phyloP scores from a whole-genome alignment of 139 green algal species.

The Micractinium sp. region DNA sequence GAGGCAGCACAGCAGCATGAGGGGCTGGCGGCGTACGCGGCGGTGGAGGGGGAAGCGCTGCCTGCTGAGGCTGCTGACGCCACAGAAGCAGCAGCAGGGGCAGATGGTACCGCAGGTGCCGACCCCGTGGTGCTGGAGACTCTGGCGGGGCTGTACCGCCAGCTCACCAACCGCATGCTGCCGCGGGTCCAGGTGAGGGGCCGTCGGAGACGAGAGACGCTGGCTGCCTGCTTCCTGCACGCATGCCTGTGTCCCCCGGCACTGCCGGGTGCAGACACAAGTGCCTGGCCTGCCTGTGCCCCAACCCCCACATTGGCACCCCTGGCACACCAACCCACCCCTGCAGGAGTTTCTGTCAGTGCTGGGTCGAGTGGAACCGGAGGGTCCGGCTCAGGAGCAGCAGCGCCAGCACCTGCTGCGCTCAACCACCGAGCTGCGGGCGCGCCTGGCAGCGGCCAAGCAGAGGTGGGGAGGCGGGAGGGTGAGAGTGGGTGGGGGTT shows the following conservation, averaged over 20 bases:
- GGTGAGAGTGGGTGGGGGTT: too few relatives aligned
- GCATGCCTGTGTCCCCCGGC: background rate
- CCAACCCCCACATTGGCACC: too few relatives aligned
- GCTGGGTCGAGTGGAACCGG: slow-evolving; percentile 16
- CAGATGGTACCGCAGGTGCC: background rate
- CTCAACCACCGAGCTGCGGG: background rate
- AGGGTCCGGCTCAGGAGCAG: background rate
- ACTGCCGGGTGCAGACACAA: too few relatives aligned
- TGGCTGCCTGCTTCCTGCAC: background rate
- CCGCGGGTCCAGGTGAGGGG: slow-evolving; percentile 10
- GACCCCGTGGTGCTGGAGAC: slow-evolving; percentile 31
- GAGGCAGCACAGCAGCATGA: background rate
- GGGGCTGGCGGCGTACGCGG: slow-evolving; percentile 16
- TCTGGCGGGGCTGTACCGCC: slow-evolving; percentile 36
- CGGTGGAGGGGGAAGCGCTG: background rate
- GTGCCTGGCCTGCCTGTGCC: too few relatives aligned
- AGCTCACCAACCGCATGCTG: slow-evolving; percentile 27
- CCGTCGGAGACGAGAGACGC: background rate
- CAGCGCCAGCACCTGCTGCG: slow-evolving; percentile 3
- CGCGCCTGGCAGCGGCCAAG: slow-evolving; percentile 15
- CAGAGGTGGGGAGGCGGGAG: background rate
- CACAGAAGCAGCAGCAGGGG: background rate
- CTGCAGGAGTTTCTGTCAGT: slow-evolving; percentile 40
- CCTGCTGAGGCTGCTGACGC: background rate
- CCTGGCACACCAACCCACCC: background rate